Evolutionary conservation across 2,329 filamentous ascomycete species (phyloP), one percentile per base, ranked within the genome.

Genomic region (Berkeleyomyces basicola): DNA sequence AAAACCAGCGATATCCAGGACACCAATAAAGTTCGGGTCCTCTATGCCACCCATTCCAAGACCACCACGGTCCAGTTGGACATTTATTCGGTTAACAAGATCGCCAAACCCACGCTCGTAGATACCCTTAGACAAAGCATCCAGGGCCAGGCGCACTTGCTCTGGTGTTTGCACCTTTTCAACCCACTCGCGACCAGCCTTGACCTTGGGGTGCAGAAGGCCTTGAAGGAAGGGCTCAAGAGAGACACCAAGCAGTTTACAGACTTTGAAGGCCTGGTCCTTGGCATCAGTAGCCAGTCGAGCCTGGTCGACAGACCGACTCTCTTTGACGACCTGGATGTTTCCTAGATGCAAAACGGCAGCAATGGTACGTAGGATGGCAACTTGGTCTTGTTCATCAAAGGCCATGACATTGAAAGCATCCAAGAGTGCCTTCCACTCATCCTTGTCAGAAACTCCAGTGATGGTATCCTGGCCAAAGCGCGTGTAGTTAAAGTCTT

Each of bases 101-200:
- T 96, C 88, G 37, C 93, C 91, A 69, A 99, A 99, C 0, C 88
- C 87, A 65, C 95, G 88, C 72, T 99, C 93, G 71, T 99, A 99
- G 67, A 99, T 95, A 74, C 93, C 93, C 74, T 99, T 99, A 6
- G 93, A 85, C 14, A 99, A 79, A 14, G 93, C 92, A 73, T 97
- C 90, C 53, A 99, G 82, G 3, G 88, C 82, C 7, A 96, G 83
- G 33, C 89, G 87, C 53, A 96, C 95, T 72, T 99, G 93, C 67
- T 99, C 95, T 0, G 93, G 92, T 0, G 92, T 97, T 71, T 99
- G 93, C 1, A 95, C 91, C 72, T 97, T 99, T 71, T 97, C 91
- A 1, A 99, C 93, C 93, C 92, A 97, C 75, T 99, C 93, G 61
- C 91, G 84, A 23, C 93, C 93, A 49, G 93, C 93, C 74, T 96